A percentile compares a stretch with the other conserved stretches of the same genome.
Evolutionary conservation across 352 stramenopile genomes (phyloP).

Genomic region (Lagenidium sp.): DNA sequence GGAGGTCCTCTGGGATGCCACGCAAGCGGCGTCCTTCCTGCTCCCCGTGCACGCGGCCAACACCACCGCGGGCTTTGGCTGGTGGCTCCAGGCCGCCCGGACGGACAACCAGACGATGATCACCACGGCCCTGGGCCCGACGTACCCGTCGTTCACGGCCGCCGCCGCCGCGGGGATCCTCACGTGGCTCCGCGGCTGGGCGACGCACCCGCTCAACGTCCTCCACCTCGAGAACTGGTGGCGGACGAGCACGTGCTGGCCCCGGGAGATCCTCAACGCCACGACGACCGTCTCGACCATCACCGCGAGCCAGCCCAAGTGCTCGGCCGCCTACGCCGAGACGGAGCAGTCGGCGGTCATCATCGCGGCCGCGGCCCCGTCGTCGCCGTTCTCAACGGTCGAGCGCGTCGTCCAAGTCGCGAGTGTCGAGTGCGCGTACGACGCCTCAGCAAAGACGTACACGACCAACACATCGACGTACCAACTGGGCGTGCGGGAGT

Average conservation of each 20-base stretch:
- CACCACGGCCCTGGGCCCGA: background rate
- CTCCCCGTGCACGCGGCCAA: conserved; percentile 18
- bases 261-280: conserved; percentile 17
- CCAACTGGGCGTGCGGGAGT: conserved; percentile 18
- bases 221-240: conserved; percentile 46
- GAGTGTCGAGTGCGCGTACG: conserved; percentile 17
- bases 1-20: conserved; percentile 23
- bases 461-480: conserved; percentile 23
- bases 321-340: conserved; percentile 19
- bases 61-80: conserved; percentile 19
- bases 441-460: conserved; percentile 14
- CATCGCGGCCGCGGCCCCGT: background rate
- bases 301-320: conserved; percentile 8
- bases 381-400: conserved; percentile 34
- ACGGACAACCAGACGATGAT: conserved; percentile 14
- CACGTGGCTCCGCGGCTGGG: conserved; percentile 28
- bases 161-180: conserved; percentile 15
- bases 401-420: conserved; percentile 25
- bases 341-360: conserved; percentile 9
- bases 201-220: conserved; percentile 24
- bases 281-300: conserved; percentile 6
- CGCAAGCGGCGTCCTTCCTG: conserved; percentile 29
- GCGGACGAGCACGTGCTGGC: conserved; percentile 30
- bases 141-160: conserved; percentile 3
- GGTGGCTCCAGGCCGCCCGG: conserved; percentile 31